These are phyloP conservation scores for Fusarium sp. DNA, from an alignment of 2,329 filamentous ascomycete species.

Conservation along the genomic window DNA sequence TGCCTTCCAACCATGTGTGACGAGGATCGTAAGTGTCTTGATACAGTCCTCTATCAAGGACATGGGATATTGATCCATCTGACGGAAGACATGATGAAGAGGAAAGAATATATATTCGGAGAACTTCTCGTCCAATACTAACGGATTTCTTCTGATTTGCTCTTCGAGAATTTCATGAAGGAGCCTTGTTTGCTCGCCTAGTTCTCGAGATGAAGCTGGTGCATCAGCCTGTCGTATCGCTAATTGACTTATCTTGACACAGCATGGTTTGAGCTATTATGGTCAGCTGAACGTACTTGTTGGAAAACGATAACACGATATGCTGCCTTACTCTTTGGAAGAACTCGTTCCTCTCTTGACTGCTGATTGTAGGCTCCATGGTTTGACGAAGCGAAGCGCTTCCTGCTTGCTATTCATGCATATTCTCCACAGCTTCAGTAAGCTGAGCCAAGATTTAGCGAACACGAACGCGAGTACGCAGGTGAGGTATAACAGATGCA, in stretches of 20 bases:
- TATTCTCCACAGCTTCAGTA: constrained; percentile 33
- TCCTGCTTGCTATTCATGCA: constrained; percentile 37
- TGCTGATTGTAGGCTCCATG: constrained; percentile 46
- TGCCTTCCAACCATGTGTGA: constrained; percentile 82
- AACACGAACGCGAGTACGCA: constrained; percentile 35
- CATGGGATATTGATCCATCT: constrained; percentile 77
- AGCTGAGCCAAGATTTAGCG: constrained; percentile 18
- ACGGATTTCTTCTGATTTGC: constrained; percentile 58
- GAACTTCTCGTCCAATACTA: constrained; percentile 79
- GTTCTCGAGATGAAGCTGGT: constrained; percentile 56
- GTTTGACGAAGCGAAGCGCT: constrained; percentile 37
- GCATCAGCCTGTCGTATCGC: constrained; percentile 63
- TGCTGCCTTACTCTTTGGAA: constrained; percentile 48
- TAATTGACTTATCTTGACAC: constrained; percentile 70
- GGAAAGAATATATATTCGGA: constrained; percentile 97
- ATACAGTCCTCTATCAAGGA: constrained; percentile 80
- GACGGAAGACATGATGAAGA: constrained; percentile 85
- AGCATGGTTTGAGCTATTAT: constrained; percentile 70
- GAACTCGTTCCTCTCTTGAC: constrained; percentile 48
- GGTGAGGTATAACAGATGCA: not conserved
- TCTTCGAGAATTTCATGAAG: constrained; percentile 61
- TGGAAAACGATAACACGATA: not conserved
- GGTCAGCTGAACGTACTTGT: constrained; percentile 12
- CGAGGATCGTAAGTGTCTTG: constrained; percentile 78
- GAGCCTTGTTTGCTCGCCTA: constrained; percentile 60